Base-by-base conservation (phyloP, 1,139 yeast species). In the Hansenula anomala region DNA sequence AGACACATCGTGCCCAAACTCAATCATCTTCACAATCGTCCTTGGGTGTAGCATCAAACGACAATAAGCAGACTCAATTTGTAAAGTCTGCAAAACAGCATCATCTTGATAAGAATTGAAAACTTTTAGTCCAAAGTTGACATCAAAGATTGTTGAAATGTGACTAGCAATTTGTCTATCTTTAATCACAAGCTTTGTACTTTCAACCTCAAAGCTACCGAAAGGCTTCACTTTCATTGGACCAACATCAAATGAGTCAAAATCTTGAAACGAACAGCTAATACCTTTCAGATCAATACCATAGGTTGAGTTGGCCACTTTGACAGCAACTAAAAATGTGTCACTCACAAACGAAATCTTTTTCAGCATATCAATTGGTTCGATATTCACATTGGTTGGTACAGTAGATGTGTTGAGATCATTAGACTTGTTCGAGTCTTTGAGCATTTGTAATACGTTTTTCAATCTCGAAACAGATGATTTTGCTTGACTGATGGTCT, bases 31-130 rank as follows among this genome's bases (percentile, higher is more conserved):
- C n/a, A 71, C 62, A 9, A 78, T 45, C 0, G 75, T 66, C 12
- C 66, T 65, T 0, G 86, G 77, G 40, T 79, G 76, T 27, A 81
- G 54, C 44, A 80, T 74, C 5, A 80, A 50, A 28, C 89, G 64
- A 40, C 77, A 75, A 50, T 71, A 71, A 15, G 75, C 72, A 1
- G 86, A 78, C 43, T 73, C 78, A 2, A 82, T 55, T 46, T 80
- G 84, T 9, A 82, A 59, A 0, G 77, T 64, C 43, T 72, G 75
- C 40, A 69, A 71, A 0, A 55, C 48, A 1, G 46, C 41, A 4
- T 56, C 55, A 2, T 30, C 19, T 7, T 3, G 6, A 6, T 54
- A 58, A 40, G 26, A 54, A 38, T 70, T 67, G 17, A 62, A 53
- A 1, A 76, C 55, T 41, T 67, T 68, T 16, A 62, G 37, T 11